Percentiles rank a stretch among this genome's conserved stretches.
Conservation (phyloP, 768 basidiomycete species). For the Mycena venus region DNA sequence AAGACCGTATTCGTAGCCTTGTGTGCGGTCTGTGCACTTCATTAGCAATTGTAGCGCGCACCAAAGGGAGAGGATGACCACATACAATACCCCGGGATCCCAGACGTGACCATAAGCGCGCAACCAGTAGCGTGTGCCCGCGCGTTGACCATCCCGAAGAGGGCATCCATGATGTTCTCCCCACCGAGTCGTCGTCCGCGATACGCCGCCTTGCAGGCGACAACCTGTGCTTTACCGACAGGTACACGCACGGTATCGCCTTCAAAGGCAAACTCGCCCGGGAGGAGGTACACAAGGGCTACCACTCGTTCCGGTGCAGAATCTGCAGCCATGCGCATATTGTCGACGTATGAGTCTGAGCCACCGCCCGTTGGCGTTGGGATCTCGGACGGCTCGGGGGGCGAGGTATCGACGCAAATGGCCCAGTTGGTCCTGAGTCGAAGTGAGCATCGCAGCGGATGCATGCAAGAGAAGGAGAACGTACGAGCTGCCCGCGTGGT, state of each 20-base stretch:
- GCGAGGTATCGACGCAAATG: conserved; percentile 10
- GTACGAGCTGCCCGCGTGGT: conserved; percentile 3
- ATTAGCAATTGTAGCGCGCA: neutral
- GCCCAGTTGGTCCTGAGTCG: neutral
- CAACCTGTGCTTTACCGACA: neutral
- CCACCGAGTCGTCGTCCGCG: neutral
- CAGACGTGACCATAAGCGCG: neutral
- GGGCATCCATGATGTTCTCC: conserved; percentile 1
- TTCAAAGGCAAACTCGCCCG: conserved; percentile 1
- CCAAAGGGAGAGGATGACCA: neutral
- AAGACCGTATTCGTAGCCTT: conserved; percentile 15
- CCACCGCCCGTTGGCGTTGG: neutral
- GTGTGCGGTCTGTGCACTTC: conserved; percentile 1
- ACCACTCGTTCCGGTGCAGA: conserved; percentile 5
- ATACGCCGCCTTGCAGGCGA: conserved; percentile 10
- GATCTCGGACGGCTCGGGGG: neutral
- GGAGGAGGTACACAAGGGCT: conserved; percentile 3
- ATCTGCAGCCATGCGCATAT: neutral
- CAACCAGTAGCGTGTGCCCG: neutral
- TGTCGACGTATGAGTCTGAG: neutral
- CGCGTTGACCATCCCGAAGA: conserved; percentile 7
- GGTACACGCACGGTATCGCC: neutral
- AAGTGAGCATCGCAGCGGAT: neutral
- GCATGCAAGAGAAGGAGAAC: neutral
- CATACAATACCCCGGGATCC: conserved; percentile 3